A percentile compares a stretch with the other conserved stretches of the same genome.
phyloP scores from a whole-genome alignment of 805 yeast genomes.

The Candida broadrunensis region DNA sequence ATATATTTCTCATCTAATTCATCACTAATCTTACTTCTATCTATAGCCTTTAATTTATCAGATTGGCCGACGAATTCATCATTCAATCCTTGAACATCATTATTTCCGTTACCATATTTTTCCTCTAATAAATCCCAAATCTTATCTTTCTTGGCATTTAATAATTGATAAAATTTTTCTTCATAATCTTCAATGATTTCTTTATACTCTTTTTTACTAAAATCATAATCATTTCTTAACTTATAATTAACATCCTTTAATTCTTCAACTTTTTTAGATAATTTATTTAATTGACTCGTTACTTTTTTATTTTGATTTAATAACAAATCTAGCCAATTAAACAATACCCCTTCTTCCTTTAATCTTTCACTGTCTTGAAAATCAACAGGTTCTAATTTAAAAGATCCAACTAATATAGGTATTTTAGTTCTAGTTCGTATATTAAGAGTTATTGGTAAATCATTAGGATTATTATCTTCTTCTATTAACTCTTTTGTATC shows the following conservation, averaged over 20 bases:
- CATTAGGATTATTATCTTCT: slow-evolving; percentile 17
- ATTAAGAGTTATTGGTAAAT: slow-evolving; percentile 12
- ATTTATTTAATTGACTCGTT: slow-evolving; percentile 1
- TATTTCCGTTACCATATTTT: not conserved
- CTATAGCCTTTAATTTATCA: slow-evolving; percentile 14
- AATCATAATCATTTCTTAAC: slow-evolving; percentile 9
- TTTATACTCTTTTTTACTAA: slow-evolving; percentile 9
- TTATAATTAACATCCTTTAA: slow-evolving; percentile 4
- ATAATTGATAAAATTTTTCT: slow-evolving; percentile 21
- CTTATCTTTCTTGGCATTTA: slow-evolving; percentile 27
- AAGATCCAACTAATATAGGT: slow-evolving; percentile 23
- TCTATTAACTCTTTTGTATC: slow-evolving; percentile 21
- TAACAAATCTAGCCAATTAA: slow-evolving; percentile 24
- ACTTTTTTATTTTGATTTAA: slow-evolving; percentile 11
- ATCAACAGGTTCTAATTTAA: slow-evolving; percentile 17
- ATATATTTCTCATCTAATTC: slow-evolving; percentile 15
- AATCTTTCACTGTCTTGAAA: slow-evolving; percentile 8
- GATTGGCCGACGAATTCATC: slow-evolving; percentile 11
- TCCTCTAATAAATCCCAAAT: slow-evolving; percentile 21
- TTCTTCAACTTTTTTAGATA: slow-evolving; percentile 2
- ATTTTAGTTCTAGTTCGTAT: slow-evolving; percentile 20
- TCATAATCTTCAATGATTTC: slow-evolving; percentile 21
- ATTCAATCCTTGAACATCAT: slow-evolving; percentile 14
- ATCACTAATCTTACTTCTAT: slow-evolving; percentile 16
- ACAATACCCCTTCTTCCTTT: slow-evolving; percentile 15